Base-by-base conservation (phyloP, 2,329 filamentous ascomycete species). In the Dactylonectria estremocensis region DNA sequence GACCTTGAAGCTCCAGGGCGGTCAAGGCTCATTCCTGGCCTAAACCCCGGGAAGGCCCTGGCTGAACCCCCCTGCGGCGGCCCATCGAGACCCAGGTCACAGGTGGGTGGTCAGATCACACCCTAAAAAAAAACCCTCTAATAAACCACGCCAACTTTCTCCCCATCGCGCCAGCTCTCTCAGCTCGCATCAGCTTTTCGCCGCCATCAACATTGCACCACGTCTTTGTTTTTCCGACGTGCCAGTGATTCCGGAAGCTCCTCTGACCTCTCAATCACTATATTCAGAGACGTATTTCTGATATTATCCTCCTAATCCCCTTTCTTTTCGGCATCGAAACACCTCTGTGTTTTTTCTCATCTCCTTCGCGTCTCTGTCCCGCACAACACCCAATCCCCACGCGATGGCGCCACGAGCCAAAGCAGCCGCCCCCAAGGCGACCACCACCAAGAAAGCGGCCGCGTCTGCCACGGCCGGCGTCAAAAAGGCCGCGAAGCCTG, bases 341-440 rank as follows among this genome's bases (percentile, higher is more conserved):
- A 52, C 16, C 20, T 49, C 40, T 52, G n/a, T 48, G n/a, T 16
- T 43, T 31, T 59, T 50, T 45, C 33, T 52, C n/a, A n/a, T n/a
- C 24, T 28, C 24, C 24, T 59, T 66, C 67, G 59, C 60, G 55
- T 64, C 55, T 35, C 31, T 14, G 50, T 46, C 59, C 54, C 54
- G 54, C 59, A n/a, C 35, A 40, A n/a, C 50, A 48, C 61, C 49
- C 54, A 69, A 50, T 60, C 46, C 57, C 31, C 58, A 72, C 76
- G 74, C 75, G 69, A 80, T 80, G 79, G 75, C 79, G 61, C 73
- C 79, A 46, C 74, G 74, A 73, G 71, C 76, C 50, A 78, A 76
- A 72, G 65, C 76, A 33, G 28, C 75, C 52, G 71, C 70, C 64
- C 45, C 72, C 28, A 79, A 74, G 73, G 68, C 76, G 40, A 64